phyloP scores from a whole-genome alignment of 208 protist species.

The Lotmaria passim region DNA sequence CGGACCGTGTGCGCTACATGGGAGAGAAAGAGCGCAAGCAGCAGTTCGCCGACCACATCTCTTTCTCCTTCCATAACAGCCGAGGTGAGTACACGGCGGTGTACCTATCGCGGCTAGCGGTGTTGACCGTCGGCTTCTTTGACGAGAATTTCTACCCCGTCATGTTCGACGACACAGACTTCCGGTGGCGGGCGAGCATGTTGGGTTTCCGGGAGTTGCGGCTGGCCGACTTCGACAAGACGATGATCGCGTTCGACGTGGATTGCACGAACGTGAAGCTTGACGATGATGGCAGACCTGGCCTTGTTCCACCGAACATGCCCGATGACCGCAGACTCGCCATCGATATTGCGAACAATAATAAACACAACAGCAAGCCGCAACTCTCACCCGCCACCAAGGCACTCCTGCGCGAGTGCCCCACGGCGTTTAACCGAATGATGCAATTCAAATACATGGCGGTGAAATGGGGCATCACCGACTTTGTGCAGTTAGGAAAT shows the following conservation, averaged over 20 bases:
- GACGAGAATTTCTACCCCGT: constrained; percentile 65
- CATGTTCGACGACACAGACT: constrained; percentile 57
- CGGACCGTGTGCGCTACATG: constrained; percentile 50
- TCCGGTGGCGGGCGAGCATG: constrained; percentile 32
- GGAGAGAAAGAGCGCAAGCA: background rate
- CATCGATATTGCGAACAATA: too few species aligned
- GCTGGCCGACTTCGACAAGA: constrained; percentile 7
- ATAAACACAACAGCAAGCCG: background rate
- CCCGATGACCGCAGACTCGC: too few species aligned
- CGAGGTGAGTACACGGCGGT: constrained; percentile 23
- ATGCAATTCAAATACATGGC: constrained; percentile 34
- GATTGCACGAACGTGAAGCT: constrained; percentile 19
- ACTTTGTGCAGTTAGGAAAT: constrained; percentile 7
- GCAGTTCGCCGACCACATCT: constrained; percentile 7
- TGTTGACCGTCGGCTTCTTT: constrained; percentile 52
- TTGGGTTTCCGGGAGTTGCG: constrained; percentile 37
- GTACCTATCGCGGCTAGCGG: constrained; percentile 46
- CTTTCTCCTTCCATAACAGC: constrained; percentile 36
- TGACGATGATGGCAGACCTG: background rate
- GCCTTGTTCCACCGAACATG: background rate
- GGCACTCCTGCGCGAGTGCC: constrained; percentile 25
- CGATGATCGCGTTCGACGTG: constrained; percentile 29
- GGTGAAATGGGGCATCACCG: constrained; percentile 21
- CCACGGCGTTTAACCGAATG: constrained; percentile 13
- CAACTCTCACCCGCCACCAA: constrained; percentile 10